Percentiles rank a stretch among this genome's conserved stretches.
Conservation (phyloP, 306 rosid genomes). For the Trichosanthes cucumerina region DNA sequence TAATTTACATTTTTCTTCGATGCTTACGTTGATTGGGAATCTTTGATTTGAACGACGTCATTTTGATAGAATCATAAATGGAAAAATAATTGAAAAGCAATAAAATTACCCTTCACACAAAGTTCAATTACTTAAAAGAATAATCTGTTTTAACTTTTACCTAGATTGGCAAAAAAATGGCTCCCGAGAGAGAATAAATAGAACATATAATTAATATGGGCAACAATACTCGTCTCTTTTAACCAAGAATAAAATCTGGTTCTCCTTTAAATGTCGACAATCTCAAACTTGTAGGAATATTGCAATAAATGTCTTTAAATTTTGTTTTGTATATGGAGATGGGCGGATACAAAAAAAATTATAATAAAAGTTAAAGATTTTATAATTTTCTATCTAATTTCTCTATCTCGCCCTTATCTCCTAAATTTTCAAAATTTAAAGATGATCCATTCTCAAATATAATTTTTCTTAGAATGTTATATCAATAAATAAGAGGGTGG, state of each 20-base stretch:
- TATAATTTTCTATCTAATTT: too few relatives aligned
- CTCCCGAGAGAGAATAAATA: not conserved
- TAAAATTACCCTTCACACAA: not conserved
- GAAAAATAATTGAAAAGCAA: not conserved
- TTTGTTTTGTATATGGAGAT: not conserved
- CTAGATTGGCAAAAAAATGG: not conserved
- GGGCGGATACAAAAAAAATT: too few relatives aligned
- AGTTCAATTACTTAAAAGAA: not conserved
- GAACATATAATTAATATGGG: not conserved
- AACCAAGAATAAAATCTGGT: not conserved
- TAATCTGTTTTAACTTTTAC: not conserved
- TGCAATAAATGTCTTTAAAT: not conserved
- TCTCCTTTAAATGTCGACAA: not conserved
- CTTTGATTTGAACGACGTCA: not conserved
- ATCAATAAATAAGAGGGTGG: too few relatives aligned
- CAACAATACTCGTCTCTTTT: not conserved
- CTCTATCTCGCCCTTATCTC: too few relatives aligned
- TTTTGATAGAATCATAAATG: not conserved
- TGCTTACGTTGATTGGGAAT: constrained; percentile 9
- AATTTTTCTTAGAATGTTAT: too few relatives aligned
- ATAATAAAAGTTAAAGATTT: too few relatives aligned
- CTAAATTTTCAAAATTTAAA: too few relatives aligned
- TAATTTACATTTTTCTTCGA: not conserved
- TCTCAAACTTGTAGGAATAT: not conserved
- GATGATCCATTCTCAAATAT: too few relatives aligned